Base-by-base conservation (phyloP, 805 yeast species). In the Cyberlindnera saturnus region DNA sequence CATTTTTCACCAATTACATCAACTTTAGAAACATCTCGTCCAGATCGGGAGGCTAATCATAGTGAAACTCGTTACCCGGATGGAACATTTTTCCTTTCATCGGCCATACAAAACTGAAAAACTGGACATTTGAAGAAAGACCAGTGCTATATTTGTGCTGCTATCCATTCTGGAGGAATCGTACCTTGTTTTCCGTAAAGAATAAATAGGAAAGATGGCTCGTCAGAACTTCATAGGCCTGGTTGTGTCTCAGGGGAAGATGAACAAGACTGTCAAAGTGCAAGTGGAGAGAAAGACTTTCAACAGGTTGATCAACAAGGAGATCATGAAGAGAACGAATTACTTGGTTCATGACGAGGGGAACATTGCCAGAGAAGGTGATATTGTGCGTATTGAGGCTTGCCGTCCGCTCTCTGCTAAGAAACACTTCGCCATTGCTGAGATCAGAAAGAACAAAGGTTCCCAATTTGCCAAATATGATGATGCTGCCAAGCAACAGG, bases 241-340 rank as follows among this genome's bases (percentile, higher is more conserved):
- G 65, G 98, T 91, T 53, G 81, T 89, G 29, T 88, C 96, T 40
- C 97, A 90, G 60, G 98, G 98, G 35, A 88, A 88, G 64, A 93
- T 90, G 96, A 75, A 77, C 66, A 93, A 91, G 70, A 91, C 98
- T 45, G 89, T 91, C 50, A 90, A 89, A 68, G 97, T 91, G 47
- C 77, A 96, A 47, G 90, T 91, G 29, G 83, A 85, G 61, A 81
- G 81, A 37, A 81, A 81, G 57, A 76, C 77, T 35, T 87, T 81
- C 70, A 84, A 88, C 64, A 75, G 75, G 45, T 67, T 72, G 47
- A 75, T 86, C 49, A 84, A 85, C 61, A 86, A 85, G 66, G 87
- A 86, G 52, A 73, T 86, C 52, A 68, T 85, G 56, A 80, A 76
- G 57, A 78, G 89, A 69, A 86, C 84, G 57, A 95, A 87, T 58